Percentiles rank a stretch among this genome's conserved stretches.
phyloP scores from a whole-genome alignment of 495 filamentous ascomycete genomes.

The Elaphomyces granulatus region DNA sequence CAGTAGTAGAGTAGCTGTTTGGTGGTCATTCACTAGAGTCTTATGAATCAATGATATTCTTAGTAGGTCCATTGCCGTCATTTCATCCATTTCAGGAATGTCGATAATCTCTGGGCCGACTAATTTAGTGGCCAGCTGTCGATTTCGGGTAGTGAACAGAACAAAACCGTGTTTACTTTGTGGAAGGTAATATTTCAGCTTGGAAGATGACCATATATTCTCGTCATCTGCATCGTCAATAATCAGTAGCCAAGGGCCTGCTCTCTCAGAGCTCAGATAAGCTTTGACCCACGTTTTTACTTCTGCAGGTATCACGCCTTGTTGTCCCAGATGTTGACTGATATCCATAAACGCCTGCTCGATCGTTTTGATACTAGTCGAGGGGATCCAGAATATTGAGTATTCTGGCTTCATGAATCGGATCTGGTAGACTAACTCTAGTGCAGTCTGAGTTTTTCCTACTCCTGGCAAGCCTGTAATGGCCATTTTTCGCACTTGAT shows the following conservation, averaged over 20 bases:
- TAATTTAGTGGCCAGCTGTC: conserved; percentile 9
- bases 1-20: conserved; percentile 12
- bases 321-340: conserved; percentile 13
- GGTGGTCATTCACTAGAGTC: conserved; percentile 10
- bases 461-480: conserved; percentile 34
- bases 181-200: conserved; percentile 5
- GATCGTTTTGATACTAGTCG: conserved; percentile 23
- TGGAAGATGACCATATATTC: conserved; percentile 13
- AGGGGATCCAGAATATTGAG: conserved; percentile 38
- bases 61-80: conserved; percentile 8
- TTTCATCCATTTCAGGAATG: conserved; percentile 16
- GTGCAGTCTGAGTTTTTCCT: conserved; percentile 38
- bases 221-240: conserved; percentile 30
- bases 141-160: conserved; percentile 16
- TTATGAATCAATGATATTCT: conserved; percentile 13
- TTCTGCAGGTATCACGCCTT: conserved; percentile 11
- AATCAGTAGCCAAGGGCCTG: conserved; percentile 25
- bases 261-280: conserved; percentile 14
- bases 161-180: conserved; percentile 3
- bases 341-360: conserved; percentile 31
- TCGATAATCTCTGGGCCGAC: conserved; percentile 5
- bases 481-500: conserved; percentile 10
- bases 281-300: conserved; percentile 16
- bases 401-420: conserved; percentile 22
- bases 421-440: conserved; percentile 31